Evolutionary conservation across 176 grass and related monocot genomes (phyloP).

Genomic region (Thinopyrum elongatum): DNA sequence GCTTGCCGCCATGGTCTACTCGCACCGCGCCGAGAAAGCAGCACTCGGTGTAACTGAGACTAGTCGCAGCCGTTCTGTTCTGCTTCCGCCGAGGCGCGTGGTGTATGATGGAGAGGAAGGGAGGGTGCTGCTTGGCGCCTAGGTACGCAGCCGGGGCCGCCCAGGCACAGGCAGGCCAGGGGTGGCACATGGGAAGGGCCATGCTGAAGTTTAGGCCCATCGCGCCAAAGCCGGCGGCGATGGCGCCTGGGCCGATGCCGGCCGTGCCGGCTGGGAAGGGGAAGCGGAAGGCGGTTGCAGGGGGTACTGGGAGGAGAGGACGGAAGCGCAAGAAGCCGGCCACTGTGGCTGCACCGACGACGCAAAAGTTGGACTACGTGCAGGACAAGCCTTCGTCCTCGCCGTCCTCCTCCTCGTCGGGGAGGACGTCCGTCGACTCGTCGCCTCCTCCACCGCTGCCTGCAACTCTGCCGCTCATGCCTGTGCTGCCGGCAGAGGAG

Average conservation of each 20-base stretch:
- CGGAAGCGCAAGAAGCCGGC: slow-evolving; percentile 36
- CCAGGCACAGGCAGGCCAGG: neutral
- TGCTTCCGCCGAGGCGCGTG: neutral
- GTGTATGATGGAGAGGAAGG: slow-evolving; percentile 59
- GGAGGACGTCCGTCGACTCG: slow-evolving; percentile 38
- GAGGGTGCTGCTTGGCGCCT: slow-evolving; percentile 51
- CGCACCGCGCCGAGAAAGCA: neutral
- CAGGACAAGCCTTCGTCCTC: slow-evolving; percentile 37
- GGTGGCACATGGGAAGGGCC: slow-evolving; percentile 60
- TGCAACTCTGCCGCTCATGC: slow-evolving; percentile 42
- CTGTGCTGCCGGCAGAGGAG: neutral
- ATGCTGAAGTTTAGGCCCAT: slow-evolving; percentile 90
- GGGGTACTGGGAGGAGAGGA: slow-evolving; percentile 3
- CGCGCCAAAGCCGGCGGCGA: slow-evolving; percentile 65
- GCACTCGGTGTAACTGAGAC: too few species aligned
- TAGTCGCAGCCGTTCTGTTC: neutral
- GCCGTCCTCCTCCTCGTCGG: slow-evolving; percentile 41
- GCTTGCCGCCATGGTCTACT: neutral
- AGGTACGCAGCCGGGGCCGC: slow-evolving; percentile 15
- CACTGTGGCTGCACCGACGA: neutral
- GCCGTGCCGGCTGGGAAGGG: too few species aligned
- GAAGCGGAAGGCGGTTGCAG: slow-evolving; percentile 14
- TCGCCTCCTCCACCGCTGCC: slow-evolving; percentile 21
- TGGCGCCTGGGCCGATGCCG: slow-evolving; percentile 8
- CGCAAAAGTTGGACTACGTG: neutral